A percentile compares a stretch with the other conserved stretches of the same genome.
Conservation (phyloP, 371 early-diverging fungal genomes). For the Rhizomucor pusillus region DNA sequence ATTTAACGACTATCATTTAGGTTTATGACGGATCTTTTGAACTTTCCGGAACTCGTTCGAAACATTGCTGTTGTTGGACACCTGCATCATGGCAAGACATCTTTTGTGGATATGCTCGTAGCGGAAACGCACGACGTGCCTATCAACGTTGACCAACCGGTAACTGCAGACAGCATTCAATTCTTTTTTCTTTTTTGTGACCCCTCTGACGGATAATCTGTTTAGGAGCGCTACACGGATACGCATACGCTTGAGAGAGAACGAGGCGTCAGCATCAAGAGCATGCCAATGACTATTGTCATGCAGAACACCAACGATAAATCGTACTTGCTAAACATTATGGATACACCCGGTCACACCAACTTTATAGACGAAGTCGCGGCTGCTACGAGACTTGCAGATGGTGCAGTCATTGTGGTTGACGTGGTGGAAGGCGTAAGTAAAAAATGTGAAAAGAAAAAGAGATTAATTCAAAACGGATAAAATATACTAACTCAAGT, state of each 20-base stretch:
- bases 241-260: constrained; percentile 90
- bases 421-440: constrained; percentile 95
- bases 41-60: constrained; percentile 77
- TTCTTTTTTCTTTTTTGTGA: neutral
- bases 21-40: constrained; percentile 86
- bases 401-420: constrained; percentile 94
- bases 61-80: constrained; percentile 93
- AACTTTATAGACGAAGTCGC: constrained; percentile 94
- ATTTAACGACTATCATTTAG: constrained; percentile 20
- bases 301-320: constrained; percentile 85
- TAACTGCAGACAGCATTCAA: constrained; percentile 9
- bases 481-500: neutral
- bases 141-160: constrained; percentile 57
- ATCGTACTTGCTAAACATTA: constrained; percentile 83
- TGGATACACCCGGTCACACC: constrained; percentile 97
- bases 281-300: constrained; percentile 91
- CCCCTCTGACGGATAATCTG: neutral
- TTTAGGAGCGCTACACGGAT: constrained; percentile 84
- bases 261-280: constrained; percentile 88
- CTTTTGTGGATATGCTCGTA: constrained; percentile 91
- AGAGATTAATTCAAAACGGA: no score
- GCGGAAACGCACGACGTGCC: constrained; percentile 79
- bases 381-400: constrained; percentile 83
- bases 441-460: neutral
- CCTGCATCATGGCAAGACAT: constrained; percentile 96